These are phyloP conservation scores for Usnea hakonensis DNA, from an alignment of 495 filamentous ascomycete species.

Conservation along the genomic window DNA sequence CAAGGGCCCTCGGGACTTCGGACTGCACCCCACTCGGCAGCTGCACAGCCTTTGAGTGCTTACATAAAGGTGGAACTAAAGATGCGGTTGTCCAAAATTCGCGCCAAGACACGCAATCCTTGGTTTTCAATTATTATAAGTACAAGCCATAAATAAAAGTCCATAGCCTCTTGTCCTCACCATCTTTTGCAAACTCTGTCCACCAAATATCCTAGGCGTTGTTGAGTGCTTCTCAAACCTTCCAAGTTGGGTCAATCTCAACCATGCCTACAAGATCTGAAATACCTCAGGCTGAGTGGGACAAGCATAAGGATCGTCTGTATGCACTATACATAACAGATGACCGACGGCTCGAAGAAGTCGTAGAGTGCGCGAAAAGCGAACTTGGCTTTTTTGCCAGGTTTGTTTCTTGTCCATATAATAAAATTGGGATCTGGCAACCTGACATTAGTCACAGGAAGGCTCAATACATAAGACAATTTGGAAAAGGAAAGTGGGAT, in stretches of 20 bases:
- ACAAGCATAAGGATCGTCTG: not conserved
- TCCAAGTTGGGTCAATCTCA: no score
- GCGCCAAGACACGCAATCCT: no score
- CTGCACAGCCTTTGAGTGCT: not conserved
- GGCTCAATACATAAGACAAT: constrained; percentile 23
- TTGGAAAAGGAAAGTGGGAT: constrained; percentile 21
- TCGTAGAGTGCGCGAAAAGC: not conserved
- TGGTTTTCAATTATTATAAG: no score
- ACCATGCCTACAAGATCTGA: not conserved
- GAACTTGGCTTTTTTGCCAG: not conserved
- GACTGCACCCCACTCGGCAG: not conserved
- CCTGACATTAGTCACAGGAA: constrained; percentile 15
- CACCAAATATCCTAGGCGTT: not conserved
- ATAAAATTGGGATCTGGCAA: not conserved
- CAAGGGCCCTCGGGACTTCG: no score
- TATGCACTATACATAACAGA: not conserved
- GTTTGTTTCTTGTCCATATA: not conserved
- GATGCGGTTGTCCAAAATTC: not conserved
- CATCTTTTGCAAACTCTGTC: no score
- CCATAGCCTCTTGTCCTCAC: no score
- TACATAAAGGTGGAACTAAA: not conserved
- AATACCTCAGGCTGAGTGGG: not conserved
- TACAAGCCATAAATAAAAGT: no score
- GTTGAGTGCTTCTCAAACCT: no score
- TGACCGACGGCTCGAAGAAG: not conserved